Conservation (phyloP, 2,329 filamentous ascomycete species). For the Cadophora sp. region DNA sequence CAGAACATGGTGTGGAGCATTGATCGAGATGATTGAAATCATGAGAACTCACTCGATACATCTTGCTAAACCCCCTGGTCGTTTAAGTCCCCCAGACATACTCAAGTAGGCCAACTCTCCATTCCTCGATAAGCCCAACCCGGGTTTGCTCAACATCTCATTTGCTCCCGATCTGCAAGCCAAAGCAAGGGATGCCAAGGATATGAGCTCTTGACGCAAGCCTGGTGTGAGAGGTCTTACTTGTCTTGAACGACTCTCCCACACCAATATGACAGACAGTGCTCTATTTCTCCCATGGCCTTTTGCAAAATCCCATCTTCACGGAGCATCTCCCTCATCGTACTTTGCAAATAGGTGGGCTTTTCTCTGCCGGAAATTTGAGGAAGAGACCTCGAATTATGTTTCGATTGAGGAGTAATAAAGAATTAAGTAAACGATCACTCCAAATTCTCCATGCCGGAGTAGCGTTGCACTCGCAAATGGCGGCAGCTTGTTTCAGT, state of each 20-base stretch:
- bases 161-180: not conserved
- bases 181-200: not conserved
- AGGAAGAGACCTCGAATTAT: no score
- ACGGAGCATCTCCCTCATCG: no score
- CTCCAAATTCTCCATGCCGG: not conserved
- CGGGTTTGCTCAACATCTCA: no score
- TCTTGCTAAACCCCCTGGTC: not conserved
- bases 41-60: not conserved
- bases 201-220: not conserved
- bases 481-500: not conserved
- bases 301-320: no score
- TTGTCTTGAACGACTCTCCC: not conserved
- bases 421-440: no score
- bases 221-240: not conserved
- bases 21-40: not conserved
- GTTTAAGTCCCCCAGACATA: not conserved
- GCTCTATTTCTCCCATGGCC: no score
- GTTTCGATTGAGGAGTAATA: no score
- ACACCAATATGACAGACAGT: not conserved
- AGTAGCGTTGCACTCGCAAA: not conserved
- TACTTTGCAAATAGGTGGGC: no score
- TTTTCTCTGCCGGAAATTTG: no score
- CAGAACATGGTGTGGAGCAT: slow-evolving; percentile 1
- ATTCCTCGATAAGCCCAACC: not conserved
- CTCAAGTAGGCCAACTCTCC: not conserved